Conservation (phyloP, 192 early-diverging fungal genomes). For the Rhizophagus prolifer region DNA sequence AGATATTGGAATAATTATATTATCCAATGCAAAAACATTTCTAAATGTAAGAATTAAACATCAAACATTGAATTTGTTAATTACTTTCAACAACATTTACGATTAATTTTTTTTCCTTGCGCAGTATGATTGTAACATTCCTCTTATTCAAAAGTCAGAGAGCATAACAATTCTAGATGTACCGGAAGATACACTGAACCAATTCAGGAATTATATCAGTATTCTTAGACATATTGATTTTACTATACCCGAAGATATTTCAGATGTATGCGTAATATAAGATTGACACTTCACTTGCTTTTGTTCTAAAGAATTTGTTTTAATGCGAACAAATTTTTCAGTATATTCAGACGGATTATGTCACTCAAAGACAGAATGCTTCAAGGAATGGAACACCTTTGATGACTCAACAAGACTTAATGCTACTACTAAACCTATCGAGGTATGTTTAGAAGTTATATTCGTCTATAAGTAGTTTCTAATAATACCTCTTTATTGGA, state of each 20-base stretch:
- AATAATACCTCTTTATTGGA: background rate
- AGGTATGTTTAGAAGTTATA: slow-evolving; percentile 29
- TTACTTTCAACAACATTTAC: background rate
- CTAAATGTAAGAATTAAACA: slow-evolving; percentile 49
- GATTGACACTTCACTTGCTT: background rate
- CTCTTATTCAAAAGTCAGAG: slow-evolving; percentile 39
- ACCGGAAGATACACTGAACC: slow-evolving; percentile 46
- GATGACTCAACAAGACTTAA: slow-evolving; percentile 42
- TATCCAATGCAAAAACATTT: slow-evolving; percentile 70
- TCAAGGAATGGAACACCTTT: slow-evolving; percentile 21
- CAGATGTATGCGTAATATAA: slow-evolving; percentile 41
- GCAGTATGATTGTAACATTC: slow-evolving; percentile 54
- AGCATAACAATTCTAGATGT: slow-evolving; percentile 33
- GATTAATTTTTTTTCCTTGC: slow-evolving; percentile 27
- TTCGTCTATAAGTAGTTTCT: background rate
- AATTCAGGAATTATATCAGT: slow-evolving; percentile 62
- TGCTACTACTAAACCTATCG: slow-evolving; percentile 40
- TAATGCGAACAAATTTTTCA: background rate
- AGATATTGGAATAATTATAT: slow-evolving; percentile 60
- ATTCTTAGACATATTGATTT: slow-evolving; percentile 51
- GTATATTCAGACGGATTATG: slow-evolving; percentile 45
- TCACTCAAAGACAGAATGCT: slow-evolving; percentile 38
- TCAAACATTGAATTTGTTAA: slow-evolving; percentile 6
- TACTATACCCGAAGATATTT: slow-evolving; percentile 59
- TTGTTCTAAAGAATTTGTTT: background rate